phyloP scores from a whole-genome alignment of 2,329 filamentous ascomycete genomes.

The Aspergillus amoenus region DNA sequence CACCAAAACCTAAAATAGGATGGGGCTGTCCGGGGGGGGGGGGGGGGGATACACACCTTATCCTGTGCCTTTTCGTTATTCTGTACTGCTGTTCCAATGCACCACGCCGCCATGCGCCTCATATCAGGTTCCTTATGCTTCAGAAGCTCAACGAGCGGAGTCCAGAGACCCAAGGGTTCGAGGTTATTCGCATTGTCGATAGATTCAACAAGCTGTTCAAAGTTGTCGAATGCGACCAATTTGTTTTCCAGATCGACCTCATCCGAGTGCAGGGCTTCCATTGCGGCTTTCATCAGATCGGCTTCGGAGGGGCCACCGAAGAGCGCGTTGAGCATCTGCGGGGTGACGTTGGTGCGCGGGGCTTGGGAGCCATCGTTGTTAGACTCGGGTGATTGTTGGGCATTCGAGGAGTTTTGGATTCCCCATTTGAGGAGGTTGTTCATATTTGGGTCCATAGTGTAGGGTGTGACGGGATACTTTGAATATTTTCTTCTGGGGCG shows the following conservation, averaged over 20 bases:
- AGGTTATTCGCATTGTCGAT: conserved; percentile 98
- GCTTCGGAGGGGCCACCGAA: conserved; percentile 86
- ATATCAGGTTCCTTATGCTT: conserved; percentile 68
- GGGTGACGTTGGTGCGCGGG: conserved; percentile 54
- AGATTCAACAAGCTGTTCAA: conserved; percentile 86
- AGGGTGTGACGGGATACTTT: conserved; percentile 6
- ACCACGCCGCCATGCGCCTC: conserved; percentile 88
- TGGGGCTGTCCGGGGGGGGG: too few relatives aligned
- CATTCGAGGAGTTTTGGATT: conserved; percentile 58
- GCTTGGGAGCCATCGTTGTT: conserved; percentile 31
- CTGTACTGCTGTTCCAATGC: conserved; percentile 89
- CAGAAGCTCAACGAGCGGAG: conserved; percentile 72
- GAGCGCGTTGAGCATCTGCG: conserved; percentile 70
- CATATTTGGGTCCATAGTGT: conserved; percentile 61
- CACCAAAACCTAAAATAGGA: too few relatives aligned
- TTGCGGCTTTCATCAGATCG: conserved; percentile 83
- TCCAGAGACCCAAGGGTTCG: conserved; percentile 75
- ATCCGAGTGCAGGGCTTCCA: conserved; percentile 70
- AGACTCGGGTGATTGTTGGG: conserved; percentile 32
- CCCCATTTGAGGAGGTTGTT: conserved; percentile 81
- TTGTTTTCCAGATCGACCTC: conserved; percentile 71
- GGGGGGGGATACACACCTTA: conserved; percentile 45
- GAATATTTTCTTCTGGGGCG: neutral
- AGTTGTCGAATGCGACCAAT: conserved; percentile 86
- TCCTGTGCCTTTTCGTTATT: conserved; percentile 90